Percentiles rank a stretch among this genome's conserved stretches.
phyloP scores from a whole-genome alignment of 164 flowering plant genomes.

The Liquidambar formosana region DNA sequence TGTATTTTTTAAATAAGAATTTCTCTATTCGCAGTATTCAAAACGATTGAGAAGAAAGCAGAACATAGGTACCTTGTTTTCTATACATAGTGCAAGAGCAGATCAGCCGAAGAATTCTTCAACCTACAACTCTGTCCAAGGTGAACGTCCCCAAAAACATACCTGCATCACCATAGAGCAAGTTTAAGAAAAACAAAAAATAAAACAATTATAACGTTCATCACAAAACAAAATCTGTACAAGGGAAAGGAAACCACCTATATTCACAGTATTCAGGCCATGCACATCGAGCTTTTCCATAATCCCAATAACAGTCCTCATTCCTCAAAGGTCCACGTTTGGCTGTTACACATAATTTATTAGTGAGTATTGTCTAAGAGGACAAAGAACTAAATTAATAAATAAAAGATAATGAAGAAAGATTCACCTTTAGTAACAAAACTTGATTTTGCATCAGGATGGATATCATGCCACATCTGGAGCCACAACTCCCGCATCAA shows the following conservation, averaged over 20 bases:
- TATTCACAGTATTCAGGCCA: slow-evolving; percentile 95
- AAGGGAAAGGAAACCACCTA: slow-evolving; percentile 45
- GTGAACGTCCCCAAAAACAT: slow-evolving; percentile 94
- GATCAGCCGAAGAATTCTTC: slow-evolving; percentile 61
- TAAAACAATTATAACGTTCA: too few species aligned
- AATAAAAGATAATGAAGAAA: neutral
- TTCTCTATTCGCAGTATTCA: too few species aligned
- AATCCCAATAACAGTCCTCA: slow-evolving; percentile 97
- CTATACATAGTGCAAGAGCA: slow-evolving; percentile 66
- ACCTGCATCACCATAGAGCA: slow-evolving; percentile 45
- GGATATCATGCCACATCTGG: slow-evolving; percentile 97
- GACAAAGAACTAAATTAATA: neutral
- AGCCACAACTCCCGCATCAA: slow-evolving; percentile 98
- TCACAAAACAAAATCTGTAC: neutral
- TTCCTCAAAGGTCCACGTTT: slow-evolving; percentile 95
- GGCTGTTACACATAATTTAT: slow-evolving; percentile 39
- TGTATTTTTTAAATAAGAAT: too few species aligned
- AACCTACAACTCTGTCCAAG: slow-evolving; percentile 96
- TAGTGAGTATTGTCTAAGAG: too few species aligned
- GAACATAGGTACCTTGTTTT: slow-evolving; percentile 20
- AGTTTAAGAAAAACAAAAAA: too few species aligned
- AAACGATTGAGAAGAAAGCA: neutral
- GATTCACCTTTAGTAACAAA: slow-evolving; percentile 86
- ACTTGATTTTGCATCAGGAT: slow-evolving; percentile 65
- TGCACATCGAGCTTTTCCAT: slow-evolving; percentile 97